Evolutionary conservation across 805 yeast genomes (phyloP).

Genomic region (Maudiozyma saulgeensis): DNA sequence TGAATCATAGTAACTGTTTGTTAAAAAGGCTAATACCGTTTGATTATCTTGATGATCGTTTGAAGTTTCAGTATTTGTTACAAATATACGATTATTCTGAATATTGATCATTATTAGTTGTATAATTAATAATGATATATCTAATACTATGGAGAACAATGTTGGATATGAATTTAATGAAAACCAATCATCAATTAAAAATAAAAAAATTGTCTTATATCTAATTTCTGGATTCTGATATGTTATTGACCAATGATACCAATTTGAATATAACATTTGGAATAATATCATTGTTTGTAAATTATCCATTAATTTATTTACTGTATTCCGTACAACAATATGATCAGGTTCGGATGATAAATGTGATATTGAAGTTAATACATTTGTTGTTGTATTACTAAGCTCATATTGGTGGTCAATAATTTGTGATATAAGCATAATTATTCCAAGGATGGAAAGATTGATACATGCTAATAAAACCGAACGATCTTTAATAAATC

Average conservation of each 20-base stretch:
- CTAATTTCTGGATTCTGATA: neutral
- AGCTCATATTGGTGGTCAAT: neutral
- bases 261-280: neutral
- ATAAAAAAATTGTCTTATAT: neutral
- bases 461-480: slow-evolving; percentile 12
- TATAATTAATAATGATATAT: neutral
- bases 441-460: slow-evolving; percentile 6
- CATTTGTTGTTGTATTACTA: too few relatives aligned
- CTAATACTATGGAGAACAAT: neutral
- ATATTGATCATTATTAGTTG: neutral
- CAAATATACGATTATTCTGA: neutral
- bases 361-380: too few relatives aligned
- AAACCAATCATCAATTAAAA: neutral
- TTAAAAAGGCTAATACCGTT: too few relatives aligned
- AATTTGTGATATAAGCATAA: slow-evolving; percentile 7
- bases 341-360: too few relatives aligned
- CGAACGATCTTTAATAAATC: slow-evolving; percentile 18
- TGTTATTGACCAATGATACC: neutral
- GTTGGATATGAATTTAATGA: neutral
- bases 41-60: too few relatives aligned
- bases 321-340: neutral
- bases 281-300: neutral
- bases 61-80: neutral
- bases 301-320: neutral
- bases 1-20: too few relatives aligned